Evolutionary conservation across 768 basidiomycete species (phyloP), one percentile per base, ranked within the genome.

Genomic region (Tremella mesenterica): DNA sequence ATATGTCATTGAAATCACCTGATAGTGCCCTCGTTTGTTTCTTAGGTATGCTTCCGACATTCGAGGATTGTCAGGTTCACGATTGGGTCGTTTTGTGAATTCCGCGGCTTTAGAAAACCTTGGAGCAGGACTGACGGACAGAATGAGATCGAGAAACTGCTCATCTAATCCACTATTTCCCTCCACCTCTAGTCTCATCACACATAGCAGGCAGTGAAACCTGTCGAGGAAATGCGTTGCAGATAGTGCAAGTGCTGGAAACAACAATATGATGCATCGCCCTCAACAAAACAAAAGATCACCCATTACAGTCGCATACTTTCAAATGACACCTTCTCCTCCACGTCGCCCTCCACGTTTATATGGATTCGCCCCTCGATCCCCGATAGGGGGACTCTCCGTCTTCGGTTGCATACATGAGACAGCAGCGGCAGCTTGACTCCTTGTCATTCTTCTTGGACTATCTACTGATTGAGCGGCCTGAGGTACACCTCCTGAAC

Each of bases 111-210:
- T 44, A 27, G 29, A 14, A 39, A 36, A 27, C 7, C 9, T 30
- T 9, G n/a, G 39, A 8, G 26, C 26, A 31, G 41, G 48, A 46
- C 26, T 5, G 0, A 16, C 6, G 1, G 16, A 14, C 55, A 75
- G 74, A 67, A 69, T 58, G 72, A 74, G 69, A 74, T 75, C 54
- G 74, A 75, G 68, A 71, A 73, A 50, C 68, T 75, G 55, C 65
- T 75, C 54, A 74, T 75, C 70, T 75, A 74, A 67, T 51, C 53
- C n/a, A n/a, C n/a, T n/a, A n/a, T n/a, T n/a, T n/a, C n/a, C n/a
- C n/a, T n/a, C n/a, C n/a, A n/a, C n/a, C n/a, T n/a, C n/a, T n/a
- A n/a, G n/a, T n/a, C n/a, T n/a, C n/a, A n/a, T n/a, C n/a, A n/a
- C n/a, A n/a, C n/a, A n/a, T n/a, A n/a, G n/a, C n/a, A n/a, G 38